Evolutionary conservation across 129 eudicot genomes (phyloP).

Genomic region (Pittosporum tobira): DNA sequence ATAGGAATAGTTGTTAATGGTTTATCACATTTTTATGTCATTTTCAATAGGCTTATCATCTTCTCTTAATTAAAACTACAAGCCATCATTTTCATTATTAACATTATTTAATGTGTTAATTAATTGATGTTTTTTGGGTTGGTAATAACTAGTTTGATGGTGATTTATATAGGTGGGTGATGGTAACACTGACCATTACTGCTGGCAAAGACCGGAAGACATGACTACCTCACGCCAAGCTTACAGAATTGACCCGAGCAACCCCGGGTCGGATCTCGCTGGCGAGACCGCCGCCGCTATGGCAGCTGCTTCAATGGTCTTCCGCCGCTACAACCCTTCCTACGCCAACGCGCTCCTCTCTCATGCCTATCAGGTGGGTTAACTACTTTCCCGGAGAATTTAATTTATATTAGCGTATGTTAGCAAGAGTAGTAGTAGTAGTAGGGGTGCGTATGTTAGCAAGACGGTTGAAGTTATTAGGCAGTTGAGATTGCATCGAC

Average conservation of each 20-base stretch:
- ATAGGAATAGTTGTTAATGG: too few relatives aligned
- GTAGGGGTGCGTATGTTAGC: constrained; percentile 38
- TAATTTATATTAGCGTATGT: constrained; percentile 17
- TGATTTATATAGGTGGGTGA: constrained; percentile 69
- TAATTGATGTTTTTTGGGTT: background rate
- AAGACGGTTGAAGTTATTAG: constrained; percentile 32
- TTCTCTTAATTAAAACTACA: background rate
- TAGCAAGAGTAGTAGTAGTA: constrained; percentile 20
- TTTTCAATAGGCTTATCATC: too few relatives aligned
- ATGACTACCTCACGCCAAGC: constrained; percentile 93
- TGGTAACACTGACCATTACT: constrained; percentile 95
- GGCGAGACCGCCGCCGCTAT: constrained; percentile 99
- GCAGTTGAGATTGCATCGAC: constrained; percentile 34
- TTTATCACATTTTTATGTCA: too few relatives aligned
- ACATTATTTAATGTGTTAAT: background rate
- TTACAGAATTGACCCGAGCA: constrained; percentile 64
- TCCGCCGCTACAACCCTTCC: constrained; percentile 56
- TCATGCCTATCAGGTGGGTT: constrained; percentile 79
- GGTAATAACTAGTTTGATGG: background rate
- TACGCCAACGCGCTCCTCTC: constrained; percentile 60
- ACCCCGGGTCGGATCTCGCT: constrained; percentile 98
- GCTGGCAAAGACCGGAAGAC: constrained; percentile 99
- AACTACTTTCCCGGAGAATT: too few relatives aligned
- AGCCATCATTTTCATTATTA: too few relatives aligned
- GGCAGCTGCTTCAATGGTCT: constrained; percentile 96